Evolutionary conservation across 495 filamentous ascomycete species (phyloP), one percentile per base, ranked within the genome.

Genomic region (Podospora bellae-mahoneyi): DNA sequence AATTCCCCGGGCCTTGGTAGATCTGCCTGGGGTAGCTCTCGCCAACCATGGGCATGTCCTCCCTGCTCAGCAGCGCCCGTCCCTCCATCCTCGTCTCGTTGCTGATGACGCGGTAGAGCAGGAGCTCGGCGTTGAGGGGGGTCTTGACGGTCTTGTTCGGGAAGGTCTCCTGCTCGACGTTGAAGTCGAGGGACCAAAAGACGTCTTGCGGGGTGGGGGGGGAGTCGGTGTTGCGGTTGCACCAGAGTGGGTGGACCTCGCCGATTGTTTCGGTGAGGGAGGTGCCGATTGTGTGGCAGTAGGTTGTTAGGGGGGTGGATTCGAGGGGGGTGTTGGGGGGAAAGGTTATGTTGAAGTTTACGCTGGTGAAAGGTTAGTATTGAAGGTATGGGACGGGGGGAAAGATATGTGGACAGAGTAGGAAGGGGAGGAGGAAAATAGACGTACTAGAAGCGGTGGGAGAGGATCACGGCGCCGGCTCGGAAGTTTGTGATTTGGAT

Each of bases 1-100:
- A 79, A 64, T 75, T 72, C 68, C 67, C 30, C 23, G 77, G 75
- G 1, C 79, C 79, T 3, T 34, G n/a, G 60, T 79, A 81, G 57
- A 75, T 67, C 66, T 80, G 66, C 13, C 65, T 69, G 26, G 13
- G 60, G n/a, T 75, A 65, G 23, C 64, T 19, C 6, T 64, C 34
- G 6, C 72, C 75, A n/a, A 71, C 44, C 0, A 68, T 19, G 4
- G 59, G 68, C 2, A 67, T 66, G 18, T 68, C 64, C 4, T 44
- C 28, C 26, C 16, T 58, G 28, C 32, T 44, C 3, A 71, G 62
- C 27, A 62, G 55, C 0, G 64, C 64, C 6, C 27, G 34, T 32
- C 30, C 57, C 18, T 13, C 5, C n/a, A 30, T 34, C 26, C 34
- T 27, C 44, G 18, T 20, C 48, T 64, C 20, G 61, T 48, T 48